Conservation (phyloP, 1,284 basidiomycete genomes). For the Mycena citricolor region DNA sequence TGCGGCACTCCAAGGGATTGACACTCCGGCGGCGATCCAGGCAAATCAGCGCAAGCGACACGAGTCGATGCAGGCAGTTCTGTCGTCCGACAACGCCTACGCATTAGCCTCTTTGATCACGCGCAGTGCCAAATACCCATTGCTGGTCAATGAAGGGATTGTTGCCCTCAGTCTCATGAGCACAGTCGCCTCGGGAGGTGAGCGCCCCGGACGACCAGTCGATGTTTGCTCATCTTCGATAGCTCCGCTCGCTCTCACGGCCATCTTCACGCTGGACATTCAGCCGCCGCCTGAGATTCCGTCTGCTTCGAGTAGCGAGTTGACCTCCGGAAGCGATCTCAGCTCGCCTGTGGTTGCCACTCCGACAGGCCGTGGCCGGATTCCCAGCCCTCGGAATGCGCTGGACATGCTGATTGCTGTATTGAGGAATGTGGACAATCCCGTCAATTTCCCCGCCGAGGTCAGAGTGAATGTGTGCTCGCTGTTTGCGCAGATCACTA, state of each 20-base stretch:
- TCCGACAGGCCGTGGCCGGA: slow-evolving; percentile 39
- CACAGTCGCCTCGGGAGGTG: slow-evolving; percentile 65
- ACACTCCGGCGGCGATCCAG: slow-evolving; percentile 26
- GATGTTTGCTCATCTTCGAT: slow-evolving; percentile 23
- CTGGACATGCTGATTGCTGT: slow-evolving; percentile 66
- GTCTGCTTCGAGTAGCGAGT: slow-evolving; percentile 18
- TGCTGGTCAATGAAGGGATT: slow-evolving; percentile 88
- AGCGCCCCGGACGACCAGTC: slow-evolving; percentile 27
- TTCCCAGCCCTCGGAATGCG: slow-evolving; percentile 47
- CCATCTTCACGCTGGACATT: slow-evolving; percentile 49
- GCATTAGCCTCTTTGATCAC: slow-evolving; percentile 74
- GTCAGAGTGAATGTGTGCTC: slow-evolving; percentile 73
- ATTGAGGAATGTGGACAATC: slow-evolving; percentile 54
- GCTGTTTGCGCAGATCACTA: slow-evolving; percentile 62
- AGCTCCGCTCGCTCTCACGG: slow-evolving; percentile 64
- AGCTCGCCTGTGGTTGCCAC: slow-evolving; percentile 44
- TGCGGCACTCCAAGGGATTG: slow-evolving; percentile 26
- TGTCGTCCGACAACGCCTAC: slow-evolving; percentile 52
- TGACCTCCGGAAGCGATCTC: slow-evolving; percentile 38
- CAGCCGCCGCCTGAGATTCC: slow-evolving; percentile 33
- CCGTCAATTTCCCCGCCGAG: slow-evolving; percentile 60
- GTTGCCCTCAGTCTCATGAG: slow-evolving; percentile 80
- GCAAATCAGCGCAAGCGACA: slow-evolving; percentile 49
- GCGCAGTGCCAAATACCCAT: slow-evolving; percentile 76
- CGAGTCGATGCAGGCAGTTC: slow-evolving; percentile 54